Percentiles rank a stretch among this genome's conserved stretches.
phyloP scores from a whole-genome alignment of 2,329 filamentous ascomycete species.

The Fonsecaea multimorphosa region DNA sequence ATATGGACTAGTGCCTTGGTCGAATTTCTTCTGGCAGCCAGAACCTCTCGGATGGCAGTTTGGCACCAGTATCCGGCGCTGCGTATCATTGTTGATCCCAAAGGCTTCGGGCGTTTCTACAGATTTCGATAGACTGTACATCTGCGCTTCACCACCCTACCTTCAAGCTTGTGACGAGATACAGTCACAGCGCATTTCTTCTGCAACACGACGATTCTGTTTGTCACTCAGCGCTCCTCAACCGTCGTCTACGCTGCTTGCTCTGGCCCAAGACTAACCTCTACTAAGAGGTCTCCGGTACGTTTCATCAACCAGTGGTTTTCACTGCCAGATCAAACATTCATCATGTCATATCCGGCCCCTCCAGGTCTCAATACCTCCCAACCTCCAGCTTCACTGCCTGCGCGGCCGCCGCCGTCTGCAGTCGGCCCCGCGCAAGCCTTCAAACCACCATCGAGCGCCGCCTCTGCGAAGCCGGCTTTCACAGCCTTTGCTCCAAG shows the following conservation, averaged over 20 bases:
- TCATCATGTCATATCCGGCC: conserved; percentile 81
- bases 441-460: conserved; percentile 58
- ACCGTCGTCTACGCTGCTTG: neutral
- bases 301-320: conserved; percentile 31
- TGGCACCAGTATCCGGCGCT: neutral
- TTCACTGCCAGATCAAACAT: conserved; percentile 47
- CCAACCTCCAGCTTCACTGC: conserved; percentile 67
- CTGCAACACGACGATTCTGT: neutral
- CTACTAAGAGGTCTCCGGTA: conserved; percentile 30
- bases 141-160: neutral
- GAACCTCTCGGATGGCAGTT: neutral
- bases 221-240: neutral
- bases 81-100: neutral
- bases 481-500: conserved; percentile 67
- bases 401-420: conserved; percentile 75
- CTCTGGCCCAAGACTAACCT: conserved; percentile 12
- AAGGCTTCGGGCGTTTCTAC: neutral
- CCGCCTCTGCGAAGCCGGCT: conserved; percentile 44
- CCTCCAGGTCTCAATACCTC: conserved; percentile 72
- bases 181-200: neutral
- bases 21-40: neutral
- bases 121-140: neutral
- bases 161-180: neutral
- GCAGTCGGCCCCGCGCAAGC: conserved; percentile 47
- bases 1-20: neutral